Conservation (phyloP, 2,329 filamentous ascomycete genomes). For the Alternaria burnsii region DNA sequence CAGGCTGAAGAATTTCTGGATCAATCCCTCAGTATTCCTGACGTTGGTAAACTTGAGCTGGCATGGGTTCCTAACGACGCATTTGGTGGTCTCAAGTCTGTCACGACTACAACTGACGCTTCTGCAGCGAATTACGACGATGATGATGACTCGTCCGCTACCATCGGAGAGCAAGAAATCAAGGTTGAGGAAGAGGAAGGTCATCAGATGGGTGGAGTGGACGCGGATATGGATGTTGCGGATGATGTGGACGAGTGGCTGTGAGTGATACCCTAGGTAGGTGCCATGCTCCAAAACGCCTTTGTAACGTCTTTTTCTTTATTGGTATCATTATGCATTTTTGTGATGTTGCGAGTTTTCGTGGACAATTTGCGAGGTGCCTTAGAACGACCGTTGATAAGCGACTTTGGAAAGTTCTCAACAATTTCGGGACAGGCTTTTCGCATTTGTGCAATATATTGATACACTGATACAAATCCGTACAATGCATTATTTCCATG, state of each 20-base stretch:
- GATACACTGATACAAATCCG: background rate
- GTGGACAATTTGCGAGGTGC: too few relatives aligned
- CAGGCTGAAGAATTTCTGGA: slow-evolving; percentile 73
- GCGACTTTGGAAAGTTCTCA: background rate
- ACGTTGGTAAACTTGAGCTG: slow-evolving; percentile 70
- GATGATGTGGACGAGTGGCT: slow-evolving; percentile 47
- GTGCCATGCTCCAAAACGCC: background rate
- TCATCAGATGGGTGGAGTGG: slow-evolving; percentile 14
- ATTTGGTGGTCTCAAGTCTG: slow-evolving; percentile 22
- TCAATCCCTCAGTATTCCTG: slow-evolving; percentile 66
- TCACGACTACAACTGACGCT: background rate
- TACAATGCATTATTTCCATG: background rate
- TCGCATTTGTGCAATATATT: background rate
- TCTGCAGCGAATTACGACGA: background rate
- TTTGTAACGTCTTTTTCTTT: background rate
- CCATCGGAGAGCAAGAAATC: slow-evolving; percentile 17
- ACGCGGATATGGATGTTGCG: slow-evolving; percentile 46
- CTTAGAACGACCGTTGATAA: background rate
- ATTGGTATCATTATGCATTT: background rate
- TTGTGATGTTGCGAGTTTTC: background rate
- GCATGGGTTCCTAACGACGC: slow-evolving; percentile 64
- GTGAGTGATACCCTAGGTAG: slow-evolving; percentile 5
- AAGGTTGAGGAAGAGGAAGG: slow-evolving; percentile 14
- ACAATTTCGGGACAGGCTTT: background rate
- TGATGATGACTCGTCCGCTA: slow-evolving; percentile 29